phyloP scores from a whole-genome alignment of 225 moss, liverwort and hornwort genomes.

The Pseudisothecium myosuroides region DNA sequence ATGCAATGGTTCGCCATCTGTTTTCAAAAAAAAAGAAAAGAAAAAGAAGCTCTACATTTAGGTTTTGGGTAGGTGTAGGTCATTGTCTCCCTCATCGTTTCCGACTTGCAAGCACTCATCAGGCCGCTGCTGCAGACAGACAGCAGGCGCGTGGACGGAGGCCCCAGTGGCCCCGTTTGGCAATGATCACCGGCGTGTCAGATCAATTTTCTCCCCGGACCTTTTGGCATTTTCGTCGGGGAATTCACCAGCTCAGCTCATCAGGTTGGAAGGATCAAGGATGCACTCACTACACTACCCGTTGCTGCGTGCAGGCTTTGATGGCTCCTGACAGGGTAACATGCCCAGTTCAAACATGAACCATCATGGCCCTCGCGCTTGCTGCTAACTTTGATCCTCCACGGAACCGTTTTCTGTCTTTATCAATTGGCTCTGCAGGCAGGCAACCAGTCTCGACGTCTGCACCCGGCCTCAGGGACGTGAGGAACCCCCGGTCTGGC shows the following conservation, averaged over 20 bases:
- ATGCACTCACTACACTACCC: neutral
- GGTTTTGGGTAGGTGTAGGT: no score
- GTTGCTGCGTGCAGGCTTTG: neutral
- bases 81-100: neutral
- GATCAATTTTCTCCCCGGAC: neutral
- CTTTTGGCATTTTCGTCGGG: neutral
- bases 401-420: neutral
- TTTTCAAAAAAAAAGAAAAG: no score
- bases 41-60: no score
- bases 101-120: neutral
- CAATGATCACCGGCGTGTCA: slow-evolving; percentile 4
- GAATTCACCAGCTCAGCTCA: neutral
- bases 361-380: neutral
- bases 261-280: neutral
- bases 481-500: neutral
- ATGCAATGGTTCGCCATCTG: no score
- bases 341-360: neutral
- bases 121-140: neutral
- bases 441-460: neutral
- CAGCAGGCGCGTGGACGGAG: neutral
- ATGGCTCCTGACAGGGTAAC: neutral
- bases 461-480: neutral
- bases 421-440: neutral
- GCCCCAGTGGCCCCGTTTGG: neutral
- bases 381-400: neutral